Conservation (phyloP, 176 grass and related monocot species). For the Zoysia japonica region DNA sequence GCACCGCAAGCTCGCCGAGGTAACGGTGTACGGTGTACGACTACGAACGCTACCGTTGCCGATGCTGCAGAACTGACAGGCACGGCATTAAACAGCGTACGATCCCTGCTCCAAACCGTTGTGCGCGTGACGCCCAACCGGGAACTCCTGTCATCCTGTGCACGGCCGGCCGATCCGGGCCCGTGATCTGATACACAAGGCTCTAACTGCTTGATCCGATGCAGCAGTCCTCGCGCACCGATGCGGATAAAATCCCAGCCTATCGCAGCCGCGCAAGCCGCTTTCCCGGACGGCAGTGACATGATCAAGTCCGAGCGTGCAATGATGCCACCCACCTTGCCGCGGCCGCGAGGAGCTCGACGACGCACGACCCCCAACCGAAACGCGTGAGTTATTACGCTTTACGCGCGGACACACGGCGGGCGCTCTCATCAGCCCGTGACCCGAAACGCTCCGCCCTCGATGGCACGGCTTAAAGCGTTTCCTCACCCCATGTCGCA, state of each 20-base stretch:
- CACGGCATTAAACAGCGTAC: conserved; percentile 6
- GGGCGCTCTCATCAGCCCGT: conserved; percentile 9
- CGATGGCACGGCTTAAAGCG: conserved; percentile 37
- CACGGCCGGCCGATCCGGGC: not conserved
- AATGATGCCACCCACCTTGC: conserved; percentile 29
- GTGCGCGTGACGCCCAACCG: not conserved
- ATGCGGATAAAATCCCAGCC: conserved; percentile 36
- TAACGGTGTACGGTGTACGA: not conserved
- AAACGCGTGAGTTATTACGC: conserved; percentile 54
- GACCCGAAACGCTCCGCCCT: conserved; percentile 40
- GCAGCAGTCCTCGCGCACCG: not conserved
- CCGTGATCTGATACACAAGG: not conserved
- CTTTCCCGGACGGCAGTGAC: not conserved
- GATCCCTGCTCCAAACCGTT: not conserved
- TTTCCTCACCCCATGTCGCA: not conserved
- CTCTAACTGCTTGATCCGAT: conserved; percentile 34
- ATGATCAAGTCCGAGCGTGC: not conserved
- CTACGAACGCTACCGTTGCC: not conserved
- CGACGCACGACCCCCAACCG: conserved; percentile 12
- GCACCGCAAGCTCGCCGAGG: not conserved
- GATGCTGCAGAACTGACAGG: conserved; percentile 1
- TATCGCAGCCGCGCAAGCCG: not conserved
- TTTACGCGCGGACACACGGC: conserved; percentile 30
- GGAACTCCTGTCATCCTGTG: not conserved
- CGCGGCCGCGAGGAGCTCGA: not conserved